Percentiles rank a stretch among this genome's conserved stretches.
Conservation (phyloP, 1,139 yeast genomes). For the Barnettozyma hawaiiensis region DNA sequence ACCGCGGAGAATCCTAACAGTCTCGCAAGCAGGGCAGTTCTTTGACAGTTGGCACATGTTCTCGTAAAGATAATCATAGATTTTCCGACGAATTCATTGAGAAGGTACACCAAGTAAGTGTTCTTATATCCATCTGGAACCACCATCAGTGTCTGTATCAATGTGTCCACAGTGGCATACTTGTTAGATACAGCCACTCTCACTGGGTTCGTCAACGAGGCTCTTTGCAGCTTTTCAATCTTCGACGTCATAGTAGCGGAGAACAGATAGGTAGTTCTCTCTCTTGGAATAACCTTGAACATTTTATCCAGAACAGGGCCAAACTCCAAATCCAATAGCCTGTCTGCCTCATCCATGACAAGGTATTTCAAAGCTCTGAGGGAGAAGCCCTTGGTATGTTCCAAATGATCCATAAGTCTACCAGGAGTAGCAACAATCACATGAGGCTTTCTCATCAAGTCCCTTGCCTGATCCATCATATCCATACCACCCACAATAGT, state of each 20-base stretch:
- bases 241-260: constrained; percentile 97
- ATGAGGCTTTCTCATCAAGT: constrained; percentile 90
- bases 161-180: constrained; percentile 89
- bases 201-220: constrained; percentile 84
- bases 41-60: constrained; percentile 92
- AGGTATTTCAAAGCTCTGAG: constrained; percentile 73
- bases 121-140: constrained; percentile 92
- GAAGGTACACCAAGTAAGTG: constrained; percentile 73
- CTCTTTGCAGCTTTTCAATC: constrained; percentile 90
- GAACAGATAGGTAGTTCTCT: constrained; percentile 81
- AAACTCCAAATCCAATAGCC: constrained; percentile 92
- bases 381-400: constrained; percentile 88
- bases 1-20: constrained; percentile 83
- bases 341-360: constrained; percentile 96
- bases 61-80: constrained; percentile 86
- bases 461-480: constrained; percentile 96
- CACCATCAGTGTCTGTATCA: constrained; percentile 84
- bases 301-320: constrained; percentile 92
- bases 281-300: constrained; percentile 75
- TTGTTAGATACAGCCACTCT: constrained; percentile 84
- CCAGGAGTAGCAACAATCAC: constrained; percentile 96
- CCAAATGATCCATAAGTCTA: constrained; percentile 90
- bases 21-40: constrained; percentile 78
- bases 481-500: constrained; percentile 98
- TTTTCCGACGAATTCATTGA: constrained; percentile 83